Base-by-base conservation (phyloP, 495 filamentous ascomycete genomes). In the Neurospora sublineolata region DNA sequence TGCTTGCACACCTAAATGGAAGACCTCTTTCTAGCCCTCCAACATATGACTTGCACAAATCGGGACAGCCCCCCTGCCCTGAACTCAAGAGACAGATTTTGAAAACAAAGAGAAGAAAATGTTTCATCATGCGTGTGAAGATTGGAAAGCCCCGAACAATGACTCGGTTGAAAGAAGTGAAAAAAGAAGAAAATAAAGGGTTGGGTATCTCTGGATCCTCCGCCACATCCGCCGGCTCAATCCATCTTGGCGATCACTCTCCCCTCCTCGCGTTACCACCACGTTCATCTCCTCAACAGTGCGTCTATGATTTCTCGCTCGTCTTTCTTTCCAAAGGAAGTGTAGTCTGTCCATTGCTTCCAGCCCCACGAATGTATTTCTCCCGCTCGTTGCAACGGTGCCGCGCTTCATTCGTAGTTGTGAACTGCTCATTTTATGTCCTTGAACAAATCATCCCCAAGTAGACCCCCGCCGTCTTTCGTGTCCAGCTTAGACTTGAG, bases 391-490 rank as follows among this genome's bases (percentile, higher is more conserved):
- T 38, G 37, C 37, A 38, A 10, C 5, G 6, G 33, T 38, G 37
- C 10, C 10, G 37, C 37, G 44, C 3, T 11, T 23, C 44, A 9
- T 52, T 64, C 27, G 52, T 30, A 18, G 2, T 64, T 64, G 52
- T 18, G 27, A 30, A 16, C 27, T 1, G n/a, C 41, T 77, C 68
- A 82, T 69, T 82, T 81, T 78, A 90, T 89, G 70, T 86, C 77
- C 76, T 88, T 89, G 77, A 90, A 90, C 72, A 90, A 77, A 42
- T 89, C 87, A 68, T 79, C 82, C 39, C 87, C 87, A 71, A 90
- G 78, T 16, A 64, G 52, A 27, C 76, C 76, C 10, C 71, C 76
- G 37, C 81, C 80, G 52, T 82, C 78, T 68, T 79, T 76, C 60
- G 77, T 72, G 16, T 79, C 76, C 58, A 84, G 75, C 74, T 84